Evolutionary conservation across 2,329 filamentous ascomycete genomes (phyloP), one percentile per base, ranked within the genome.

Genomic region (Alternaria burnsii): DNA sequence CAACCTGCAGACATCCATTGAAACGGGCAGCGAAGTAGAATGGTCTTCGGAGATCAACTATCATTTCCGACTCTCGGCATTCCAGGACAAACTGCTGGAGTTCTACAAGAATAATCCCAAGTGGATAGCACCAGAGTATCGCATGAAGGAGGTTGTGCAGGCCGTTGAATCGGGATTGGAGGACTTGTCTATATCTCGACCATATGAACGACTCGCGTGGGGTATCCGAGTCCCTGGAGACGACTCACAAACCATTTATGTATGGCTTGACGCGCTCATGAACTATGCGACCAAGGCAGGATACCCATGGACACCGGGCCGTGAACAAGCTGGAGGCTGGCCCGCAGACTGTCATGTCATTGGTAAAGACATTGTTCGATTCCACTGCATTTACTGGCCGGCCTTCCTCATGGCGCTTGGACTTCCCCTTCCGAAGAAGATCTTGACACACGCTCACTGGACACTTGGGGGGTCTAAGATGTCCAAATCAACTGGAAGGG

Each of bases 361-460:
- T 56, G 95, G 95, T 50, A 99, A 99, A 79, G 95, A 99, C 77
- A 99, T 99, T 67, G 84, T 97, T 58, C 90, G 84, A 18, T 99
- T 99, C 79, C 96, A 99, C 77, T 94, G 92, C 78, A 89, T 99
- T 48, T 99, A 99, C 83, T 99, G 96, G 95, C 95, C 95, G 0
- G 95, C 95, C 4, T 91, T 99, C 69, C 88, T 99, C 16, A 90
- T 99, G 85, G 94, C 95, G 1, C 83, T 97, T 14, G 89, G 89
- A 52, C 83, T 98, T 5, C 90, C 92, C 1, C 82, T 91, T 1
- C 93, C 95, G 1, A 90, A 89, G 72, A 88, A 89, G 64, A 87
- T 99, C 32, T 83, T 99, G 3, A 92, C 92, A 53, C 95, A 99
- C 76, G 93, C 90, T 2, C 95, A 99, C 77, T 99, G 96, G 95